Conservation (phyloP, 495 filamentous ascomycete species). For the Wilcoxina mikolae region DNA sequence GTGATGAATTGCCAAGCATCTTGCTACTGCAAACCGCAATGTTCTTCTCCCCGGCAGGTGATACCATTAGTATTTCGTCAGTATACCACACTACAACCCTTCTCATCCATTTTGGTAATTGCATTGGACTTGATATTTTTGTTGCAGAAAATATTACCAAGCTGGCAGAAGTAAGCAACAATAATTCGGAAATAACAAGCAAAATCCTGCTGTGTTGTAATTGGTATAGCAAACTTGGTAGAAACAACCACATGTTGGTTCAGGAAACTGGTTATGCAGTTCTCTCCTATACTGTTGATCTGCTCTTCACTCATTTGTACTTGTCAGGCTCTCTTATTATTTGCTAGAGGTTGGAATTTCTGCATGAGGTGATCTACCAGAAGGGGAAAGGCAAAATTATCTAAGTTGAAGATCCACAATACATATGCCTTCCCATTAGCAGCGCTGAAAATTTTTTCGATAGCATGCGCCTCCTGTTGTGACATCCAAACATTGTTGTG, state of each 20-base stretch:
- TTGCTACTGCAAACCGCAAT: slow-evolving; percentile 2
- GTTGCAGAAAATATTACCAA: too few species aligned
- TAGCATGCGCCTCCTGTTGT: too few species aligned
- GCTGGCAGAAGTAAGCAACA: too few species aligned
- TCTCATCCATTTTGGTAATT: slow-evolving; percentile 9
- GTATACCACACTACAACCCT: slow-evolving; percentile 2
- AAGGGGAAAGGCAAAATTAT: not conserved
- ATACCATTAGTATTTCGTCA: slow-evolving; percentile 1
- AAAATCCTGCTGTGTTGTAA: slow-evolving; percentile 5
- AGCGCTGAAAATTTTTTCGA: too few species aligned
- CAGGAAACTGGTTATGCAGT: slow-evolving; percentile 7
- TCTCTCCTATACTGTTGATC: not conserved
- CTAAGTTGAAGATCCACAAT: too few species aligned
- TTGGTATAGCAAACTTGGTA: not conserved
- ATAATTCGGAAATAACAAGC: not conserved
- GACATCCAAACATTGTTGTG: too few species aligned
- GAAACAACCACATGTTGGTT: not conserved
- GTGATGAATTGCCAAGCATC: slow-evolving; percentile 3
- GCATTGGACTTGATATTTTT: not conserved
- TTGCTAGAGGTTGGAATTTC: too few species aligned
- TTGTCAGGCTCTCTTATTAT: too few species aligned
- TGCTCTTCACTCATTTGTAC: too few species aligned
- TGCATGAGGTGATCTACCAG: too few species aligned
- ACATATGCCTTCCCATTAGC: too few species aligned
- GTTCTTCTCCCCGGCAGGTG: not conserved